Evolutionary conservation across 164 flowering plant species (phyloP), one percentile per base, ranked within the genome.

Genomic region (Vitis rotundifolia): DNA sequence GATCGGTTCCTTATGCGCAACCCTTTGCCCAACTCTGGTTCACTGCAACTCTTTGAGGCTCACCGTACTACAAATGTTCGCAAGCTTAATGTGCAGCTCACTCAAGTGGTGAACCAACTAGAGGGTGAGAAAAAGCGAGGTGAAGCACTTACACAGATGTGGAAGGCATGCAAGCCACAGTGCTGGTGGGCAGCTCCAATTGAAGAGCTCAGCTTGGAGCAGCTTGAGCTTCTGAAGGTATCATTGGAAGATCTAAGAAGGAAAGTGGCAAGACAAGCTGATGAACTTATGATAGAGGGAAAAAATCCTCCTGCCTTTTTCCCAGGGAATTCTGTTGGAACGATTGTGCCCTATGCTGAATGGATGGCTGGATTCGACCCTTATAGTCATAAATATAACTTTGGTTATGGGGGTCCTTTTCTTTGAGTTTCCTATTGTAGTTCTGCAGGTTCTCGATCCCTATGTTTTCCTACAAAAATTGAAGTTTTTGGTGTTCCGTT

Each of bases 161-260:
- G 73, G 50, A 71, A 73, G 22, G 68, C 68, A 3, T 53, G 67
- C 8, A 68, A 58, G 29, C 49, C 49, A 7, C 76, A 82, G 2
- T 72, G 53, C n/a, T 83, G 91, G 91, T 87, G 89, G 96, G 83
- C 86, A 61, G 67, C 76, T 3, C 91, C 91, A 0, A 60, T 87
- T 7, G 81, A 80, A 1, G 79, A 82, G 48, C 79, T 87, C 5
- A 77, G 74, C 0, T 51, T 78, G 63, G 47, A 64, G 4, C 80
- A 86, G 75, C 72, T 88, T 1, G 74, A 82, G 61, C 79, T 79
- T 10, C 19, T 90, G 59, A 77, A n/a, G 62, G 77, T 18, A 0
- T 73, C 85, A 0, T 18, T 87, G 79, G 83, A 78, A 44, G 82
- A 84, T 52, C 78, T 85, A 11, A 83, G 75, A 79, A 77, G 67